A percentile compares a stretch with the other conserved stretches of the same genome.
phyloP scores from a whole-genome alignment of 23 red algal species.

The Gracilaria gracilis region DNA sequence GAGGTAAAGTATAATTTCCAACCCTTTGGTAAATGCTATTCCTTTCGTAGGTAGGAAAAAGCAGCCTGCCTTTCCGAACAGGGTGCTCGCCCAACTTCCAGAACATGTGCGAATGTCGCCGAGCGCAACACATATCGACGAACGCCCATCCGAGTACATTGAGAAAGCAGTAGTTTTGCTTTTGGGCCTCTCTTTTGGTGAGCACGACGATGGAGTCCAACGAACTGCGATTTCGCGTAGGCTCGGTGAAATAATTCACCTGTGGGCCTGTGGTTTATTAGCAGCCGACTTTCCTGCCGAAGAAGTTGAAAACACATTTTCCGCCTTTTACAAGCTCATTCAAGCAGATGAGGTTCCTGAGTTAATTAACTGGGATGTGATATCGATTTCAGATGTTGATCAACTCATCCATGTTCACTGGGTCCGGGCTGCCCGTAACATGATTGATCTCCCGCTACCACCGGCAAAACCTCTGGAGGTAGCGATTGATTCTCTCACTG shows the following conservation, averaged over 20 bases:
- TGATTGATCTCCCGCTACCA: constrained; percentile 26
- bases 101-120: constrained; percentile 10
- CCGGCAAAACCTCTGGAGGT: constrained; percentile 6
- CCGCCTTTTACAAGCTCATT: constrained; percentile 13
- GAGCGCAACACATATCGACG: neutral
- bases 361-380: constrained; percentile 5
- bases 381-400: constrained; percentile 20
- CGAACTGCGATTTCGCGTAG: neutral
- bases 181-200: constrained; percentile 22
- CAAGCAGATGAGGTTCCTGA: constrained; percentile 4
- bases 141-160: constrained; percentile 8
- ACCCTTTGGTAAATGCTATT: no score
- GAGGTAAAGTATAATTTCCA: no score
- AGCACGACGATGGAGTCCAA: constrained; percentile 40
- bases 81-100: no score
- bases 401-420: constrained; percentile 24
- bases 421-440: constrained; percentile 25
- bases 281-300: constrained; percentile 21
- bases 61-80: no score
- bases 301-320: constrained; percentile 14
- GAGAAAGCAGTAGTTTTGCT: constrained; percentile 10
- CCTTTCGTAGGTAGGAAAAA: no score
- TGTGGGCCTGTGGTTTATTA: constrained; percentile 25
- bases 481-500: constrained; percentile 7
- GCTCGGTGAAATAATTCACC: constrained; percentile 13